Percentiles rank a stretch among this genome's conserved stretches.
Conservation (phyloP, 768 basidiomycete species). For the Chalciporus pseudorubinellus region DNA sequence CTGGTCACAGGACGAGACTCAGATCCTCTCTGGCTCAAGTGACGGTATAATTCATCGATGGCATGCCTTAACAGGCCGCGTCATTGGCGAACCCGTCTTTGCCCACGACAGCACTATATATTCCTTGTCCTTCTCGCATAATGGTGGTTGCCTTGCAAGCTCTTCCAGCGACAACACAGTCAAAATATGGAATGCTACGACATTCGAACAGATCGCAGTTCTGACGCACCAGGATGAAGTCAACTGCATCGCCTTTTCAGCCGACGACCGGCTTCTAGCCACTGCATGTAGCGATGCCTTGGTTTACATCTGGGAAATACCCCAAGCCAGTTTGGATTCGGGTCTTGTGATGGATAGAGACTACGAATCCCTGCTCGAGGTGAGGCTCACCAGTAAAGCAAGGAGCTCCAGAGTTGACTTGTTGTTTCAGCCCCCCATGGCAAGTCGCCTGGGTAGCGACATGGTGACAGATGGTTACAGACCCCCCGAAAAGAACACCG, state of each 20-base stretch:
- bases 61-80: slow-evolving; percentile 20
- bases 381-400: slow-evolving; percentile 11
- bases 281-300: slow-evolving; percentile 31
- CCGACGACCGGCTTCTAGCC: slow-evolving; percentile 30
- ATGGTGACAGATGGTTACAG: not conserved
- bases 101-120: slow-evolving; percentile 28
- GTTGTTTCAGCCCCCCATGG: slow-evolving; percentile 10
- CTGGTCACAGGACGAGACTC: slow-evolving; percentile 30
- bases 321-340: slow-evolving; percentile 29
- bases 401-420: slow-evolving; percentile 3
- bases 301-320: slow-evolving; percentile 32
- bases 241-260: slow-evolving; percentile 29
- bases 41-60: slow-evolving; percentile 26
- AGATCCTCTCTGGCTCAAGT: slow-evolving; percentile 25
- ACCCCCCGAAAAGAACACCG: slow-evolving; percentile 1
- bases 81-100: slow-evolving; percentile 20
- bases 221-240: slow-evolving; percentile 26
- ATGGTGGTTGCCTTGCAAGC: slow-evolving; percentile 25
- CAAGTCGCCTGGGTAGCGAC: slow-evolving; percentile 1
- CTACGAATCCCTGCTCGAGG: slow-evolving; percentile 26
- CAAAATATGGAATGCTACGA: slow-evolving; percentile 29
- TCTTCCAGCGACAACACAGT: slow-evolving; percentile 31
- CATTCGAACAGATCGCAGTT: slow-evolving; percentile 24
- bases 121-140: slow-evolving; percentile 27
- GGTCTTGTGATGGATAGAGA: slow-evolving; percentile 26